Percentiles rank a stretch among this genome's conserved stretches.
phyloP scores from a whole-genome alignment of 23 red algal species.

The Gracilaria gracilis region DNA sequence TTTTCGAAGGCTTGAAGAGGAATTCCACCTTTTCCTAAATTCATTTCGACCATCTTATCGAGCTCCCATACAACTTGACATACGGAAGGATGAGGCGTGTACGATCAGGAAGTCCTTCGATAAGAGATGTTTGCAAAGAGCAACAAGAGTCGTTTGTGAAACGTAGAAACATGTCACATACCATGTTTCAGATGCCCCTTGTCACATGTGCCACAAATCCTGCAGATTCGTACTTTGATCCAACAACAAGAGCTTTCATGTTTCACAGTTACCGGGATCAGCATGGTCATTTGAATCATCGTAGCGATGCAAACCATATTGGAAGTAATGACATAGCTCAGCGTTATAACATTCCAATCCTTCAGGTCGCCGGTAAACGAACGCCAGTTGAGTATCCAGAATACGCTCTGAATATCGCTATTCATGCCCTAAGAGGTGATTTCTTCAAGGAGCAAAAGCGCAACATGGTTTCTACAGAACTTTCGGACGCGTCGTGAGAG shows the following conservation, averaged over 20 bases:
- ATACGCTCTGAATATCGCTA: conserved; percentile 45
- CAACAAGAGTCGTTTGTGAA: conserved; percentile 13
- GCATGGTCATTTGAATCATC: conserved; percentile 4
- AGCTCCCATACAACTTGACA: conserved; percentile 43
- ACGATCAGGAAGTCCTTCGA: neutral
- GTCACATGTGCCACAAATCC: conserved; percentile 26
- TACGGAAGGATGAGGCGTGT: conserved; percentile 26
- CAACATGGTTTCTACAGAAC: conserved; percentile 45
- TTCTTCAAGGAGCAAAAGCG: conserved; percentile 41
- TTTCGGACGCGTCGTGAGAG: conserved; percentile 18
- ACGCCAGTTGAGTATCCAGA: conserved; percentile 1
- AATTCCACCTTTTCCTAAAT: neutral
- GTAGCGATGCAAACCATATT: neutral
- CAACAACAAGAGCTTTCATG: conserved; percentile 32
- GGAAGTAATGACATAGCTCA: neutral
- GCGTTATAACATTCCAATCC: conserved; percentile 15
- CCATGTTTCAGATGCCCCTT: conserved; percentile 65
- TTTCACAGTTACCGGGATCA: conserved; percentile 69
- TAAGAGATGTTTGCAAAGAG: neutral
- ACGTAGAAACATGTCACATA: conserved; percentile 27
- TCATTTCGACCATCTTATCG: conserved; percentile 11
- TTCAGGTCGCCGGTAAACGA: neutral
- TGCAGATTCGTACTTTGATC: conserved; percentile 23
- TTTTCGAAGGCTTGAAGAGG: conserved; percentile 16
- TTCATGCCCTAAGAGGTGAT: conserved; percentile 63